A percentile compares a stretch with the other conserved stretches of the same genome.
Conservation (phyloP, 306 rosid species). For the Luffa aegyptiaca region DNA sequence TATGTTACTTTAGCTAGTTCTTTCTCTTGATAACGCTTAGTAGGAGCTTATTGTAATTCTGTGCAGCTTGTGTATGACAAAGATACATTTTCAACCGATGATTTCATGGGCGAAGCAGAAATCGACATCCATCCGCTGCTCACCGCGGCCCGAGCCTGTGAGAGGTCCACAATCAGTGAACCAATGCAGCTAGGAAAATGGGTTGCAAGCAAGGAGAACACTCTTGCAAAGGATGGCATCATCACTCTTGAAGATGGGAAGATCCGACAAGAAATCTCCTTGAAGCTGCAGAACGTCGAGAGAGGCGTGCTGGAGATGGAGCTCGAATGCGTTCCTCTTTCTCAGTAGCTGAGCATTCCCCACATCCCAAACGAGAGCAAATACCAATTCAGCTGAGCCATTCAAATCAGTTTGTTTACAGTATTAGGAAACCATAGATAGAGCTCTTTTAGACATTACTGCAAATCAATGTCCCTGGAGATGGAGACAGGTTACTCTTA, state of each 20-base stretch:
- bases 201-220: constrained; percentile 49
- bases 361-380: background rate
- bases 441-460: background rate
- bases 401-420: background rate
- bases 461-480: background rate
- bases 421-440: constrained; percentile 3
- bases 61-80: constrained; percentile 85
- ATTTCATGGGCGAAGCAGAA: constrained; percentile 95
- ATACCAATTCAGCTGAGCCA: background rate
- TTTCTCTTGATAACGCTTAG: background rate
- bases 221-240: constrained; percentile 46
- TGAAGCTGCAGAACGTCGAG: constrained; percentile 75
- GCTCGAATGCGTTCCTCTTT: constrained; percentile 88
- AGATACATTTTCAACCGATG: constrained; percentile 76
- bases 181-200: constrained; percentile 51
- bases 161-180: constrained; percentile 33
- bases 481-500: background rate
- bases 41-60: background rate
- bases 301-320: constrained; percentile 72
- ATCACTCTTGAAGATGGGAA: constrained; percentile 56
- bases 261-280: constrained; percentile 56
- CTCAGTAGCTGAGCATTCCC: constrained; percentile 32
- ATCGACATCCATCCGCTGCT: constrained; percentile 87
- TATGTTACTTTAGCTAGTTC: background rate
- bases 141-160: constrained; percentile 60